Percentiles rank a stretch among this genome's conserved stretches.
phyloP scores from a whole-genome alignment of 2,329 filamentous ascomycete genomes.

The Polytolypa hystricis region DNA sequence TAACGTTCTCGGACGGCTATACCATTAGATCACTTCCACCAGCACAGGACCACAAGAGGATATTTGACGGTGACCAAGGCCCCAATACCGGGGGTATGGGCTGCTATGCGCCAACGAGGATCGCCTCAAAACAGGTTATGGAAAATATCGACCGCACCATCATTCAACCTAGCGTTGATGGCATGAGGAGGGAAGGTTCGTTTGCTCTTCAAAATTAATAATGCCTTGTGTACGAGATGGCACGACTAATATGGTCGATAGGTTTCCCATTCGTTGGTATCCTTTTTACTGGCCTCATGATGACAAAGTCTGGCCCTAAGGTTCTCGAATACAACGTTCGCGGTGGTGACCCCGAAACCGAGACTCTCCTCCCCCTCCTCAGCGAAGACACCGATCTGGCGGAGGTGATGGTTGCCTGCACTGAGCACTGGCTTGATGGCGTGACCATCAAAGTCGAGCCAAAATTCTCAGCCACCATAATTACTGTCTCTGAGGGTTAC shows the following conservation, averaged over 20 bases:
- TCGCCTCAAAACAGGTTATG: constrained; percentile 64
- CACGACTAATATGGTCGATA: too few species aligned
- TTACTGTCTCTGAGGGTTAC: constrained; percentile 88
- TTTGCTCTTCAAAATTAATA: constrained; percentile 50
- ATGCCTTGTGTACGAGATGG: too few species aligned
- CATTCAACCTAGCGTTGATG: constrained; percentile 78
- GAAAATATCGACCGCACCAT: constrained; percentile 69
- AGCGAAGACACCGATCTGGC: constrained; percentile 71
- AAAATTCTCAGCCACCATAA: constrained; percentile 76
- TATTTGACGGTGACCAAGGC: constrained; percentile 78
- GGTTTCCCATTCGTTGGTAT: constrained; percentile 35
- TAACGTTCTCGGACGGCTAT: constrained; percentile 85
- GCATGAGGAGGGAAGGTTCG: constrained; percentile 67
- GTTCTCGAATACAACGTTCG: constrained; percentile 88
- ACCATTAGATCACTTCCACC: constrained; percentile 74
- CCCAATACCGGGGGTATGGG: constrained; percentile 98
- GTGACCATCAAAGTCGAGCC: constrained; percentile 56
- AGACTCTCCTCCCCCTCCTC: constrained; percentile 72
- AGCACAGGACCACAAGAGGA: constrained; percentile 93
- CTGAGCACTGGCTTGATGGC: constrained; percentile 60
- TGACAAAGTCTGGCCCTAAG: constrained; percentile 69
- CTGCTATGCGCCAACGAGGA: constrained; percentile 83
- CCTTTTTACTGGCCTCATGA: constrained; percentile 64
- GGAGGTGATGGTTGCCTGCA: constrained; percentile 77
- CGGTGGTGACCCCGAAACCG: constrained; percentile 85